Base-by-base conservation (phyloP, 176 grass and related monocot species). In the Paspalum notatum region DNA sequence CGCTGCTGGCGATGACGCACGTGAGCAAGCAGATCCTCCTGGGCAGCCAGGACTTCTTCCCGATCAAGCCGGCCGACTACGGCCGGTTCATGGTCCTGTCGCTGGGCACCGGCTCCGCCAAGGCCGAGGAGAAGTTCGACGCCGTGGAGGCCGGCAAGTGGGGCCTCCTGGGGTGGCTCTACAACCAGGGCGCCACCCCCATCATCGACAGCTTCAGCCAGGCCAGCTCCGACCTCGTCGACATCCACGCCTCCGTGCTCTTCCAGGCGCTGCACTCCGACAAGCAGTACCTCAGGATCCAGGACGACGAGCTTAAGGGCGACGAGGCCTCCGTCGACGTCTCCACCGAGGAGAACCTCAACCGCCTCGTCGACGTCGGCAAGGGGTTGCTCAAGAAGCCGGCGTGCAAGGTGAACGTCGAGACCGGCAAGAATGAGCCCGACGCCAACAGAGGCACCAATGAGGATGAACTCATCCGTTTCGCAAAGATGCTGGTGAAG, bases 131-230 rank as follows among this genome's bases (percentile, higher is more conserved):
- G 67, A 84, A 84, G 68, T 86, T 82, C 50, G 85, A 74, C 14
- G 88, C 88, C 14, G 7, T 14, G 0, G 0, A 62, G n/a, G n/a
- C 42, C 5, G 5, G 86, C 46, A 76, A 61, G 68, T 97, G 94
- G 94, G 91, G 88, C 1, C 20, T 97, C 2, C 52, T 91, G 1
- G 73, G 88, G 5, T 93, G 90, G 93, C 62, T 97, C 60, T 71
- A 27, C 72, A 75, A 87, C 24, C 38, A 76, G 1, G 88, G 86
- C 20, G 17, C 56, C 1, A 89, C 62, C 6, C 90, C 91, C 6
- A 49, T 97, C n/a, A 85, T 97, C 48, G 88, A 97, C 42, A 78
- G 68, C 71, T 91, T 97, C 59, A 91, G 39, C 64, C 83, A 93
- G 39, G 88, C 80, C 6, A 89, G 83, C 66, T 57, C 86, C 4